Conservation (phyloP, 805 yeast genomes). For the Saturnispora mendoncae region DNA sequence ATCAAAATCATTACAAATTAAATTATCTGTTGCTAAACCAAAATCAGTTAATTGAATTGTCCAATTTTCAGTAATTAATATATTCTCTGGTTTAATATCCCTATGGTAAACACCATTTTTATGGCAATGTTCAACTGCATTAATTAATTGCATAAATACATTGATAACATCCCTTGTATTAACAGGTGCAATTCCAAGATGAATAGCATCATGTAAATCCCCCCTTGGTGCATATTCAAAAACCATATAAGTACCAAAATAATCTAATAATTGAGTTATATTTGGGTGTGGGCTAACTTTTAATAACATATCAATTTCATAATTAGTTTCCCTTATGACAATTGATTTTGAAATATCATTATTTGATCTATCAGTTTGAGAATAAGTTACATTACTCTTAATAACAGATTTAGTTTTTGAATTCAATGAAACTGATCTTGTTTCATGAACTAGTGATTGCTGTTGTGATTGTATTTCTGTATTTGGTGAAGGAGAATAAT, state of each 20-base stretch:
- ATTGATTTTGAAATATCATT: slow-evolving; percentile 25
- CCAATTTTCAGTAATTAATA: slow-evolving; percentile 47
- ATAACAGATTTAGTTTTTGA: slow-evolving; percentile 13
- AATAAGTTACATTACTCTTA: slow-evolving; percentile 10
- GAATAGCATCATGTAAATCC: slow-evolving; percentile 75
- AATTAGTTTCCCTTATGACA: slow-evolving; percentile 49
- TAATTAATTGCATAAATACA: slow-evolving; percentile 41
- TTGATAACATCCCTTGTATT: slow-evolving; percentile 47
- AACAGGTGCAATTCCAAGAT: slow-evolving; percentile 52
- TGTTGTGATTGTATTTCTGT: background rate
- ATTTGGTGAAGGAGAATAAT: slow-evolving; percentile 17
- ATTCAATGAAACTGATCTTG: slow-evolving; percentile 13
- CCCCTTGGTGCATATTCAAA: slow-evolving; percentile 85
- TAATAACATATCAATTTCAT: slow-evolving; percentile 58
- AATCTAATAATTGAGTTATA: slow-evolving; percentile 38
- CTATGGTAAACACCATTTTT: slow-evolving; percentile 41
- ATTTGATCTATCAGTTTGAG: slow-evolving; percentile 11
- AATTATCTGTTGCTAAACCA: slow-evolving; percentile 48
- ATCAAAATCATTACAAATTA: slow-evolving; percentile 61
- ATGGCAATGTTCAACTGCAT: slow-evolving; percentile 46
- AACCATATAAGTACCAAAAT: slow-evolving; percentile 43
- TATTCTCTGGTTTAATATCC: slow-evolving; percentile 51
- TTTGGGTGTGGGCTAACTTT: slow-evolving; percentile 49
- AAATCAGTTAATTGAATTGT: slow-evolving; percentile 49
- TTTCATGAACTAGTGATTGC: slow-evolving; percentile 7